Evolutionary conservation across 2,329 filamentous ascomycete species (phyloP), one percentile per base, ranked within the genome.

Genomic region (Sarocladium brachiariae): DNA sequence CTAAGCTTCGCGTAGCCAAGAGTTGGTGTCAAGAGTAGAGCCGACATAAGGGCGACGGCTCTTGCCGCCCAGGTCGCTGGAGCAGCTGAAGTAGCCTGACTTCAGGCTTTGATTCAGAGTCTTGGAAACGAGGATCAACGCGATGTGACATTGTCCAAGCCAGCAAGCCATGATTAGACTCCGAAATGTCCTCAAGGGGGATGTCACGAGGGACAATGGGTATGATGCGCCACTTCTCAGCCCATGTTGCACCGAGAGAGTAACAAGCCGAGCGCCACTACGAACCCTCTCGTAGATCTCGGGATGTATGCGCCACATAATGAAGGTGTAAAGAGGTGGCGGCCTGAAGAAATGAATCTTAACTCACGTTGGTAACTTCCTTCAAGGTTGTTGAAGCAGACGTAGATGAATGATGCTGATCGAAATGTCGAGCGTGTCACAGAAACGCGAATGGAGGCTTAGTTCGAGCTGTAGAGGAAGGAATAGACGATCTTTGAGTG

Each of bases 401-500:
- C n/a, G n/a, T n/a, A n/a, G n/a, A n/a, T n/a, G n/a, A 43, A 43
- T 4, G 39, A 43, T 43, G 39, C 14, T 43, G 39, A 27, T 27
- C 39, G 11, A 6, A 18, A 25, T 14, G 8, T 14, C 13, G 7
- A 5, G 39, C 3, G 39, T 43, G 3, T 25, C 23, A 10, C 21
- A 43, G 23, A 25, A 16, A 23, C 25, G 43, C 19, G 27, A 5
- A n/a, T 21, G n/a, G 43, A 10, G 27, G n/a, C 3, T 8, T 19
- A 5, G 11, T 6, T 10, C n/a, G 16, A 19, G 25, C 33, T 7
- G 10, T 19, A 19, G 10, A n/a, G 27, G 24, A 33, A 33, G 27
- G 25, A 33, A 47, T 31, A 14, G n/a, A 47, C n/a, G 43, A 33
- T 47, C 25, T 43, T n/a, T n/a, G n/a, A n/a, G n/a, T 25, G 43